Base-by-base conservation (phyloP, 441 rosid genomes). In the Jatropha podagrica region DNA sequence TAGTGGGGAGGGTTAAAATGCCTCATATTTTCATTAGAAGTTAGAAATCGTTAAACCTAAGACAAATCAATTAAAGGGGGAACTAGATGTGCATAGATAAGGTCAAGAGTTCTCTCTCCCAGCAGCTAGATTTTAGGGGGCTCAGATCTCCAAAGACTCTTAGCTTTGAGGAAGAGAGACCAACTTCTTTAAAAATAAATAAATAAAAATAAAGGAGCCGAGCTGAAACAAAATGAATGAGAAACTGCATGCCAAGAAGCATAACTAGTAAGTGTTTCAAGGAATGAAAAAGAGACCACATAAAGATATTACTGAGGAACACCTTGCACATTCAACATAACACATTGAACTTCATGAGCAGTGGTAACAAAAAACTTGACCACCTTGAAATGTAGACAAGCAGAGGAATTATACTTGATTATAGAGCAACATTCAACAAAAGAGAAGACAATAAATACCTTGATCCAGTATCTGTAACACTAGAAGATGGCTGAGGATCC, bases 401-500 rank as follows among this genome's bases (percentile, higher is more conserved):
- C 1, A 38, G 15, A 18, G n/a, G n/a, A n/a, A n/a, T n/a, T n/a
- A n/a, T n/a, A n/a, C n/a, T n/a, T n/a, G 46, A 37, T 38, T n/a
- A 26, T 54, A 5, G 32, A 11, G 60, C 52, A 73, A 48, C 0
- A 20, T 59, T 27, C 17, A 41, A 51, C 9, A 78, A 7, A 74
- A 52, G 26, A 37, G 38, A 56, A 38, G 61, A 68, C 10, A 61
- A 65, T 37, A 32, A 77, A 69, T 42, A 87, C 93, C 91, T 89
- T 84, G 90, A 80, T 60, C 82, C 87, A 63, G 65, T 37, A 68
- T 87, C 86, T 17, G 17, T 40, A 12, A 49, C 46, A 52, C 79
- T 83, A 73, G 84, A 68, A 44, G 81, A 88, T 74, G 90, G 79
- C 77, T 85, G 82, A 77, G 87, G 95, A 76, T 92, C 97, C 94